Evolutionary conservation across 106 monocot genomes (phyloP).

Genomic region (Allium sativum): DNA sequence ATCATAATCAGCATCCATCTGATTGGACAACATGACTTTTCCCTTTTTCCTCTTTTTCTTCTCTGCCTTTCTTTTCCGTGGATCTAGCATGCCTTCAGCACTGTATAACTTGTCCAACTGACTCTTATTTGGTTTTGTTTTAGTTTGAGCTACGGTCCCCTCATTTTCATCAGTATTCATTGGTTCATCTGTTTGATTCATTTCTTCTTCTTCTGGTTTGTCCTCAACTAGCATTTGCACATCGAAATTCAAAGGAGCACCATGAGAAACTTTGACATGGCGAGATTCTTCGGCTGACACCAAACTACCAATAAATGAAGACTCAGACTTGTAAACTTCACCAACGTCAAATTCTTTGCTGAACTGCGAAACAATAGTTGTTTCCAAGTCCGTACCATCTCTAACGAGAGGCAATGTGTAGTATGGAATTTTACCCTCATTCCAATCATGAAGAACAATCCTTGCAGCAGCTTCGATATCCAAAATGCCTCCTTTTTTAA

Average conservation of each 20-base stretch:
- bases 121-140: conserved; percentile 10
- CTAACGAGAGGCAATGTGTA: conserved; percentile 69
- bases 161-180: conserved; percentile 18
- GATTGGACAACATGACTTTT: conserved; percentile 20
- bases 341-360: conserved; percentile 84
- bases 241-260: conserved; percentile 52
- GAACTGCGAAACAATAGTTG: conserved; percentile 54
- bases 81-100: conserved; percentile 79
- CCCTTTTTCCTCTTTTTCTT: conserved; percentile 68
- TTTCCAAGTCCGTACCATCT: conserved; percentile 20
- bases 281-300: conserved; percentile 50
- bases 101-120: conserved; percentile 68
- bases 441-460: conserved; percentile 96
- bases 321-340: conserved; percentile 88
- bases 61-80: conserved; percentile 47
- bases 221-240: conserved; percentile 66
- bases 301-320: conserved; percentile 71
- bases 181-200: conserved; percentile 17
- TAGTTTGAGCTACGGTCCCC: conserved; percentile 18
- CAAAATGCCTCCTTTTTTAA: conserved; percentile 86
- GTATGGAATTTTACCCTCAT: conserved; percentile 83
- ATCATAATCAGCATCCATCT: conserved; percentile 83
- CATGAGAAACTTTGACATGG: conserved; percentile 67
- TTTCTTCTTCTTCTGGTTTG: conserved; percentile 16
- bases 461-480: conserved; percentile 85